phyloP scores from a whole-genome alignment of 148 eudicot genomes.

The Vaccinium corymbosum region DNA sequence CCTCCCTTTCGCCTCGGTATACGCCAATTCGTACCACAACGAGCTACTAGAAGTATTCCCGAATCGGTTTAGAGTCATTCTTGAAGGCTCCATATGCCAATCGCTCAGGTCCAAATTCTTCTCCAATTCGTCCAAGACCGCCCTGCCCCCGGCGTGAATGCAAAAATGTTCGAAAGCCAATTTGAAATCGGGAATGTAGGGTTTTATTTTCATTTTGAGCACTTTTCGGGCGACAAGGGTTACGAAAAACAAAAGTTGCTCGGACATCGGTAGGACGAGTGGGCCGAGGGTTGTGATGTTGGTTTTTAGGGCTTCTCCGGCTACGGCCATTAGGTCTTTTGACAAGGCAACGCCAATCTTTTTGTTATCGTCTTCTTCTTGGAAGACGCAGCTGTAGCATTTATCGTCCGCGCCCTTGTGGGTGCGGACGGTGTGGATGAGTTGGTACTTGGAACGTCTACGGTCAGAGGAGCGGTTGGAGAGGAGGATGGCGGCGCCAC shows the following conservation, averaged over 20 bases:
- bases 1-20: conserved; percentile 44
- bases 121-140: conserved; percentile 39
- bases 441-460: conserved; percentile 35
- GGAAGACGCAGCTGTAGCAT: conserved; percentile 31
- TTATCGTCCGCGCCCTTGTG: conserved; percentile 35
- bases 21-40: conserved; percentile 41
- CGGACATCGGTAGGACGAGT: conserved; percentile 42
- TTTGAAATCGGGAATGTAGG: conserved; percentile 40
- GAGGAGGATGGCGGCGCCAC: conserved; percentile 39
- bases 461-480: conserved; percentile 37
- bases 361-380: conserved; percentile 30
- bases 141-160: conserved; percentile 36
- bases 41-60: conserved; percentile 51
- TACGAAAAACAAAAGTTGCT: conserved; percentile 27
- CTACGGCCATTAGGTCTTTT: conserved; percentile 36
- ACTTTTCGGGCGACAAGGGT: conserved; percentile 21
- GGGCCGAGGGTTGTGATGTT: conserved; percentile 40
- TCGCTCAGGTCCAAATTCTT: conserved; percentile 33
- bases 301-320: conserved; percentile 36
- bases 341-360: conserved; percentile 30
- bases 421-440: conserved; percentile 34
- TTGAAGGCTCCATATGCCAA: conserved; percentile 44
- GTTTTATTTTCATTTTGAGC: conserved; percentile 32
- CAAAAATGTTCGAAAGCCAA: conserved; percentile 39
- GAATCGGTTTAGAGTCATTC: conserved; percentile 40